Percentiles rank a stretch among this genome's conserved stretches.
phyloP scores from a whole-genome alignment of 2,329 filamentous ascomycete species.

The Talaromyces islandicus region DNA sequence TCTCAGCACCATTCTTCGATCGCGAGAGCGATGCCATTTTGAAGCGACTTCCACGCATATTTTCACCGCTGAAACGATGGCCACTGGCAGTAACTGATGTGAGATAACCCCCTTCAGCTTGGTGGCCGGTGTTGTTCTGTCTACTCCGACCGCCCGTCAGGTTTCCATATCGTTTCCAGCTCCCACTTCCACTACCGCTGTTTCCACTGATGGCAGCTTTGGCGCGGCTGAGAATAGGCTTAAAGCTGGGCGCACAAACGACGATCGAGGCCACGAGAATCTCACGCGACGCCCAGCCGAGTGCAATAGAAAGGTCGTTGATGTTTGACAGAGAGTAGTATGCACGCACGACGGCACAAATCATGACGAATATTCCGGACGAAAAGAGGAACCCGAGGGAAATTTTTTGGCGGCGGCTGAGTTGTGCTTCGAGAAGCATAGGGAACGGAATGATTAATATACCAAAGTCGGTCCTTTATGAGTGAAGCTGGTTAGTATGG shows the following conservation, averaged over 20 bases:
- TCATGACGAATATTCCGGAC: conserved; percentile 17
- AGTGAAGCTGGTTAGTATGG: not conserved
- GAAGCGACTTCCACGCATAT: not conserved
- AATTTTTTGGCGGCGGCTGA: conserved; percentile 13
- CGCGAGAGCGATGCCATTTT: not conserved
- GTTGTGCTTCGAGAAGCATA: conserved; percentile 13
- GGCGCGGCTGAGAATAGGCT: conserved; percentile 11
- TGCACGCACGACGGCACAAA: conserved; percentile 15
- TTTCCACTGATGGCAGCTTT: not conserved
- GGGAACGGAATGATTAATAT: conserved; percentile 16
- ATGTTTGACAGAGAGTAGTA: conserved; percentile 18
- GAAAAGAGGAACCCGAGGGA: conserved; percentile 14
- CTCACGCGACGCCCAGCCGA: conserved; percentile 17
- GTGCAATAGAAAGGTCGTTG: conserved; percentile 10
- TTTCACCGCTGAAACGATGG: not conserved
- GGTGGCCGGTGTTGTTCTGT: not conserved
- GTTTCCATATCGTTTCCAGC: not conserved
- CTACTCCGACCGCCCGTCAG: not conserved
- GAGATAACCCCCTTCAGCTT: not conserved
- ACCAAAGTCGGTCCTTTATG: conserved; percentile 14
- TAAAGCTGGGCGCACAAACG: conserved; percentile 15
- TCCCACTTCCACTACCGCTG: not conserved
- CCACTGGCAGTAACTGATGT: not conserved
- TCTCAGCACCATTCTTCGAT: not conserved
- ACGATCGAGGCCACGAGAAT: conserved; percentile 14